These are phyloP conservation scores for Craterostigma plantagineum DNA, from an alignment of 257 asterid species.

Conservation along the genomic window DNA sequence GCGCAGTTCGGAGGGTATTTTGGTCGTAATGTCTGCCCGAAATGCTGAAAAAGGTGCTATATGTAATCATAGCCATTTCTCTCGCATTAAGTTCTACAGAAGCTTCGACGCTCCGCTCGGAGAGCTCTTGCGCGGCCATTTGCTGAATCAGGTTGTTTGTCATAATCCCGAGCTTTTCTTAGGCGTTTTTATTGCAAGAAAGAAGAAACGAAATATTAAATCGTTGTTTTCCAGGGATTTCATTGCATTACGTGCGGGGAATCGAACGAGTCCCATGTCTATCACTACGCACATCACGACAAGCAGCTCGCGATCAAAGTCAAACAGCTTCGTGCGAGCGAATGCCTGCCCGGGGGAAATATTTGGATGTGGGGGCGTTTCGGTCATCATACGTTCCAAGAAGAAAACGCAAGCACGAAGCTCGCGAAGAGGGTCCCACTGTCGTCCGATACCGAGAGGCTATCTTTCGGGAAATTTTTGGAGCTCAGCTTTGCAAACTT, in stretches of 20 bases:
- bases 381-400: constrained; percentile 29
- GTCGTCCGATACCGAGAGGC: constrained; percentile 61
- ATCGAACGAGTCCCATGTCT: constrained; percentile 53
- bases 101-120: constrained; percentile 83
- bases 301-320: constrained; percentile 80
- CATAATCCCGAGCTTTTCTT: neutral
- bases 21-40: constrained; percentile 76
- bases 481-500: constrained; percentile 61
- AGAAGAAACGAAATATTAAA: neutral
- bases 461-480: constrained; percentile 87
- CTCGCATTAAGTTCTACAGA: constrained; percentile 75
- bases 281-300: constrained; percentile 72
- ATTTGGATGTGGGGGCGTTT: constrained; percentile 99
- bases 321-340: constrained; percentile 35
- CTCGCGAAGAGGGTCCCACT: constrained; percentile 69
- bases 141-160: constrained; percentile 63
- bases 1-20: constrained; percentile 87
- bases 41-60: constrained; percentile 55
- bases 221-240: constrained; percentile 37
- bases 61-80: constrained; percentile 72
- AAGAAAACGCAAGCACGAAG: constrained; percentile 28
- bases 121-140: constrained; percentile 52
- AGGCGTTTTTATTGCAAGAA: too few species aligned
- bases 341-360: constrained; percentile 61
- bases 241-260: constrained; percentile 58